These are phyloP conservation scores for Eimeria praecox DNA, from an alignment of 169 alveolate species.

Conservation along the genomic window DNA sequence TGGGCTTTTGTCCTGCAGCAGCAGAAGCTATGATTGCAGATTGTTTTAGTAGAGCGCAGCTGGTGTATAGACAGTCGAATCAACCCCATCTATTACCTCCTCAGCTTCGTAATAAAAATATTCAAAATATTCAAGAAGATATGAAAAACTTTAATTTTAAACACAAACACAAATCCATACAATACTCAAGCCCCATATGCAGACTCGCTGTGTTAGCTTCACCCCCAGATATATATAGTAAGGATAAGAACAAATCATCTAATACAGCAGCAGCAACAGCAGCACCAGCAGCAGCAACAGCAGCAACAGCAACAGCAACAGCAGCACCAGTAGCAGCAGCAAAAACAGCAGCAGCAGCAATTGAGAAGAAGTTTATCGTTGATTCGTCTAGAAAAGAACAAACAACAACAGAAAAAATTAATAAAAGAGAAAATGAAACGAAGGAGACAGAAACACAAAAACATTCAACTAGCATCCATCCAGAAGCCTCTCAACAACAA, in stretches of 20 bases:
- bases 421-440: neutral
- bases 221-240: neutral
- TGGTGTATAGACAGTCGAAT: neutral
- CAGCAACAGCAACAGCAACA: neutral
- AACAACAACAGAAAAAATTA: too few relatives aligned
- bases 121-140: neutral
- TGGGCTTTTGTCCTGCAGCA: conserved; percentile 94
- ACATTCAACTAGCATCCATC: too few relatives aligned
- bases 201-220: conserved; percentile 8
- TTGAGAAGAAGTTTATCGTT: neutral
- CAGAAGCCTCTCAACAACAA: neutral
- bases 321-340: neutral
- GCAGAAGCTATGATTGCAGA: conserved; percentile 88
- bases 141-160: neutral
- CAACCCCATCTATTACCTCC: conserved; percentile 65
- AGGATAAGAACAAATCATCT: neutral
- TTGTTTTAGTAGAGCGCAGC: conserved; percentile 42
- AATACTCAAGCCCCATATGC: conserved; percentile 32
- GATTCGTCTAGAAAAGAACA: neutral
- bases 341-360: conserved; percentile 24
- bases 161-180: neutral
- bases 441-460: neutral
- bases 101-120: neutral
- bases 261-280: neutral
- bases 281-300: neutral